These are phyloP conservation scores for Amborella trichopoda DNA, from an alignment of 164 flowering plant species.

Conservation along the genomic window DNA sequence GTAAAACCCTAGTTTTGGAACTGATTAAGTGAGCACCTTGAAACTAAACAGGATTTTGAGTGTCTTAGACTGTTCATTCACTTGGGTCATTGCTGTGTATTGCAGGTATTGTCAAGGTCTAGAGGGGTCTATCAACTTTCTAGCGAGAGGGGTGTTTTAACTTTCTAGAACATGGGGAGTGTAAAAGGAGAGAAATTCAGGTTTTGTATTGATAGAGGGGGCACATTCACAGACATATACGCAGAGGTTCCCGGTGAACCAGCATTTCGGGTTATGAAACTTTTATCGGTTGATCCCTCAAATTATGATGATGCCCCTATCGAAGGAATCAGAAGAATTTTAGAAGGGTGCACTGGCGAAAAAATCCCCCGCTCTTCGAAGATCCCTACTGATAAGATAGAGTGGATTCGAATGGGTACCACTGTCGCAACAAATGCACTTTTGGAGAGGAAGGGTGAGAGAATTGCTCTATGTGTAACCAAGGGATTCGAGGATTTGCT, in stretches of 20 bases:
- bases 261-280: slow-evolving; percentile 67
- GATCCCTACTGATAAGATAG: slow-evolving; percentile 82
- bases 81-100: no score
- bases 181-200: slow-evolving; percentile 31
- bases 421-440: slow-evolving; percentile 98
- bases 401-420: slow-evolving; percentile 97
- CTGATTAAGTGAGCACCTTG: no score
- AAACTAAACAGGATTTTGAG: no score
- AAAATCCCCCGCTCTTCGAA: slow-evolving; percentile 57
- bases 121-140: no score
- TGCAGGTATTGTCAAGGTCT: no score
- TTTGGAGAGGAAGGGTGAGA: slow-evolving; percentile 89
- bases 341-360: slow-evolving; percentile 72
- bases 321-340: slow-evolving; percentile 86
- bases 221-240: slow-evolving; percentile 97
- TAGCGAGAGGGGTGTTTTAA: no score
- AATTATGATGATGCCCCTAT: slow-evolving; percentile 97
- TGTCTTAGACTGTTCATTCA: no score
- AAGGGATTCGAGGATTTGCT: slow-evolving; percentile 79
- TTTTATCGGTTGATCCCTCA: slow-evolving; percentile 84
- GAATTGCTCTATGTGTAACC: slow-evolving; percentile 90
- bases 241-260: slow-evolving; percentile 78
- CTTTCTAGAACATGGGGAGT: slow-evolving; percentile 32
- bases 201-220: slow-evolving; percentile 90
- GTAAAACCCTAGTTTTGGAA: no score